phyloP scores from a whole-genome alignment of 129 eudicot species.

The Rutidosis leptorrhynchoides region DNA sequence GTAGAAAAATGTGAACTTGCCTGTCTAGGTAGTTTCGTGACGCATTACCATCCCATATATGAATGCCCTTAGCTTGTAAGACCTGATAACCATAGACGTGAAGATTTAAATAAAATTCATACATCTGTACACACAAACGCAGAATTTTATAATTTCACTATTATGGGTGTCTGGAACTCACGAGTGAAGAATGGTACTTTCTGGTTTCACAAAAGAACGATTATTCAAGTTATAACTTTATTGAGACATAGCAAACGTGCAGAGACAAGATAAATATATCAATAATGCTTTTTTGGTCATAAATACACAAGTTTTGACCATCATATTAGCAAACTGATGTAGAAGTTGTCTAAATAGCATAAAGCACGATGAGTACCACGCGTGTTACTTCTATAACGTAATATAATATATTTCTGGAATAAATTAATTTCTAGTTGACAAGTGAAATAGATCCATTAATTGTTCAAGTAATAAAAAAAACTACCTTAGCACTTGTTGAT shows the following conservation, averaged over 20 bases:
- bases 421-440: slow-evolving; percentile 1
- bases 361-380: background rate
- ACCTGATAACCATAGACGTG: slow-evolving; percentile 37
- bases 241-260: background rate
- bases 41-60: slow-evolving; percentile 91
- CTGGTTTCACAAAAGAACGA: background rate
- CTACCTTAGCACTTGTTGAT: slow-evolving; percentile 84
- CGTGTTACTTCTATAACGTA: background rate
- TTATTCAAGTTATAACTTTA: background rate
- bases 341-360: background rate
- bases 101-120: background rate
- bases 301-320: background rate
- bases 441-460: slow-evolving; percentile 4
- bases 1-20: slow-evolving; percentile 25
- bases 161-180: background rate
- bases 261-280: background rate
- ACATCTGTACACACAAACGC: background rate
- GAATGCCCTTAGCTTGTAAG: slow-evolving; percentile 76
- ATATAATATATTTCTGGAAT: background rate
- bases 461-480: background rate
- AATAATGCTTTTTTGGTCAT: background rate
- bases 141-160: slow-evolving; percentile 6
- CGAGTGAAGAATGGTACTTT: background rate
- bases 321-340: background rate
- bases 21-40: slow-evolving; percentile 90